A percentile compares a stretch with the other conserved stretches of the same genome.
Evolutionary conservation across 2,329 filamentous ascomycete species (phyloP).

Genomic region (Diaporthe sp.): DNA sequence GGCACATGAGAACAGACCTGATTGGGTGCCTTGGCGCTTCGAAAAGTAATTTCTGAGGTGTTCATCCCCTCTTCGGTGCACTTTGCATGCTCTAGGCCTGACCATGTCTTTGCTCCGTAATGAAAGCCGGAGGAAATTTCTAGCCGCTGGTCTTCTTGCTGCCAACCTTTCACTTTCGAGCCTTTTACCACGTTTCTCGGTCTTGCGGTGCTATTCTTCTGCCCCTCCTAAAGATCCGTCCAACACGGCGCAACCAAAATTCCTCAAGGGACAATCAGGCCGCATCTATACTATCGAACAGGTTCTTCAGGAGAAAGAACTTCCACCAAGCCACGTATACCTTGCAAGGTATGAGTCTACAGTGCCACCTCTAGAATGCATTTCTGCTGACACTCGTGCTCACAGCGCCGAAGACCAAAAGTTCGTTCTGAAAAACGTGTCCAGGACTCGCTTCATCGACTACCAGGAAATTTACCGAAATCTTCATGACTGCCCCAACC

Average conservation of each 20-base stretch:
- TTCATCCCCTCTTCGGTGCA: constrained; percentile 21
- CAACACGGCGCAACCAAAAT: neutral
- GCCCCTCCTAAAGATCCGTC: constrained; percentile 12
- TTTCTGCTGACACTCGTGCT: constrained; percentile 15
- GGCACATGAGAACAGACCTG: neutral
- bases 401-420: constrained; percentile 28
- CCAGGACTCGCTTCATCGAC: constrained; percentile 29
- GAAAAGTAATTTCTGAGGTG: neutral
- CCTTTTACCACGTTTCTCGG: constrained; percentile 17
- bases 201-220: constrained; percentile 23
- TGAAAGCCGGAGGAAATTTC: constrained; percentile 1
- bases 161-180: constrained; percentile 17
- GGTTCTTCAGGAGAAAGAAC: constrained; percentile 29
- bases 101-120: constrained; percentile 16
- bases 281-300: constrained; percentile 19
- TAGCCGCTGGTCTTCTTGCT: constrained; percentile 20
- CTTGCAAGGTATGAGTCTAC: constrained; percentile 19
- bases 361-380: constrained; percentile 8
- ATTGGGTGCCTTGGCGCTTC: neutral
- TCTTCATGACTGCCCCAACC: constrained; percentile 22
- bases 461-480: constrained; percentile 20
- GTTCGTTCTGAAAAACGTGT: constrained; percentile 14
- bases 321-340: constrained; percentile 26
- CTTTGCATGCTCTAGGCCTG: neutral
- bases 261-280: constrained; percentile 9